phyloP scores from a whole-genome alignment of 257 asterid genomes.

The Plantago elongata region DNA sequence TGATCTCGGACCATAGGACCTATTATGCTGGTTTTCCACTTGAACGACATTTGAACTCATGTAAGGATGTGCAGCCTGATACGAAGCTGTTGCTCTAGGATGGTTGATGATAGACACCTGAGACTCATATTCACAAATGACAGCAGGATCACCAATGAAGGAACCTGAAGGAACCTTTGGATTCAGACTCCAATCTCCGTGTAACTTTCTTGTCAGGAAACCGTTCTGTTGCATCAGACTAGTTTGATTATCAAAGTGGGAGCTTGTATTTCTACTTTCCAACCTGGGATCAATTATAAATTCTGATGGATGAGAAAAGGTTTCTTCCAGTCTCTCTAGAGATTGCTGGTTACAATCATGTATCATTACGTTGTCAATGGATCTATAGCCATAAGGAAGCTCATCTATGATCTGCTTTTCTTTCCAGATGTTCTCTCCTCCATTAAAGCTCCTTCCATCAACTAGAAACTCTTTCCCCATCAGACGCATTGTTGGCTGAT shows the following conservation, averaged over 20 bases:
- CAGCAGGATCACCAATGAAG: constrained; percentile 21
- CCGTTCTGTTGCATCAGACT: constrained; percentile 23
- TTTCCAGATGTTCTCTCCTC: constrained; percentile 38
- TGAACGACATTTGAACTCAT: constrained; percentile 19
- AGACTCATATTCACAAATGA: constrained; percentile 8
- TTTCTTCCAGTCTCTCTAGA: constrained; percentile 33
- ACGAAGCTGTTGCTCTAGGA: constrained; percentile 21
- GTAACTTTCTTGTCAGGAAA: constrained; percentile 27
- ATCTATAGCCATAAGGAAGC: constrained; percentile 22
- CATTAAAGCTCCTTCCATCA: constrained; percentile 35
- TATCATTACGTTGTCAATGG: constrained; percentile 12
- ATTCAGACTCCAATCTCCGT: constrained; percentile 23
- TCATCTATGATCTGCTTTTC: constrained; percentile 37
- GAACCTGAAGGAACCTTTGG: constrained; percentile 23
- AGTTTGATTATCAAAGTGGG: constrained; percentile 26
- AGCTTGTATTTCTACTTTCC: constrained; percentile 24
- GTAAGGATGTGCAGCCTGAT: constrained; percentile 25
- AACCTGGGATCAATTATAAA: constrained; percentile 25
- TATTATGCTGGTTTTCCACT: constrained; percentile 28
- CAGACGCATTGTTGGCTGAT: constrained; percentile 60
- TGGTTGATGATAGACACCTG: too few relatives aligned
- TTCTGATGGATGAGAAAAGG: constrained; percentile 32
- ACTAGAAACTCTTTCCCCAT: constrained; percentile 70
- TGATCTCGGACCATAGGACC: constrained; percentile 24
- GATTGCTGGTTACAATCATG: constrained; percentile 29